Conservation (phyloP, 305 asterid species). For the Caryopteris hybrid region DNA sequence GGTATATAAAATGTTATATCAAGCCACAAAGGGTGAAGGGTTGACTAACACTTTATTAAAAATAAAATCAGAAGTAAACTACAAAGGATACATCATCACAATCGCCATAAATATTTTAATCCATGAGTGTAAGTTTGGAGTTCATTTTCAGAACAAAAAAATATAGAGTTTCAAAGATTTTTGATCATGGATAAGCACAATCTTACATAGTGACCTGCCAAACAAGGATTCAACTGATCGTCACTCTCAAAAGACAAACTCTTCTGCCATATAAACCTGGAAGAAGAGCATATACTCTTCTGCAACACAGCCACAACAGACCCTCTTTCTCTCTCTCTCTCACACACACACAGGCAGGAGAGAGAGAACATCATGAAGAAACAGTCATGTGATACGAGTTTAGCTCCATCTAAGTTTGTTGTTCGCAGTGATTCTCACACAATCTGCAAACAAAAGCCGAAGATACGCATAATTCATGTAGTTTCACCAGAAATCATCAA, state of each 20-base stretch:
- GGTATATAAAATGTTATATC: too few relatives aligned
- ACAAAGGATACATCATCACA: conserved; percentile 8
- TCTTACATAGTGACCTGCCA: conserved; percentile 7
- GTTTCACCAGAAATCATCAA: conserved; percentile 62
- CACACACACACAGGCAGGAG: not conserved
- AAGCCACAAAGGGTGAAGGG: too few relatives aligned
- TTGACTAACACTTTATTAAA: too few relatives aligned
- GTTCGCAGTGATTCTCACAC: conserved; percentile 40
- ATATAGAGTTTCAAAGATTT: too few relatives aligned
- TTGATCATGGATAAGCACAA: not conserved
- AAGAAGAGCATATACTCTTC: too few relatives aligned
- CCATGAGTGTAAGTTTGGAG: not conserved
- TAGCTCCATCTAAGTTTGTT: conserved; percentile 22
- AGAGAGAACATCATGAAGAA: conserved; percentile 45
- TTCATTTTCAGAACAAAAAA: not conserved
- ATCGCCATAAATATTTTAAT: not conserved
- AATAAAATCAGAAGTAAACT: conserved; percentile 16
- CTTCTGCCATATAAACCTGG: conserved; percentile 12
- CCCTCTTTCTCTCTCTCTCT: not conserved
- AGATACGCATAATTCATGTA: conserved; percentile 64
- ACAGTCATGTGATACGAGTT: conserved; percentile 10
- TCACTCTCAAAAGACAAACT: conserved; percentile 41
- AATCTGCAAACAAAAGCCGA: conserved; percentile 49
- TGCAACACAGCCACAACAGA: not conserved
- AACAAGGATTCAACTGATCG: conserved; percentile 23